Percentiles rank a stretch among this genome's conserved stretches.
These are phyloP conservation scores for Vachellia pachyceras DNA, from an alignment of 306 rosid genomes.

Conservation along the genomic window DNA sequence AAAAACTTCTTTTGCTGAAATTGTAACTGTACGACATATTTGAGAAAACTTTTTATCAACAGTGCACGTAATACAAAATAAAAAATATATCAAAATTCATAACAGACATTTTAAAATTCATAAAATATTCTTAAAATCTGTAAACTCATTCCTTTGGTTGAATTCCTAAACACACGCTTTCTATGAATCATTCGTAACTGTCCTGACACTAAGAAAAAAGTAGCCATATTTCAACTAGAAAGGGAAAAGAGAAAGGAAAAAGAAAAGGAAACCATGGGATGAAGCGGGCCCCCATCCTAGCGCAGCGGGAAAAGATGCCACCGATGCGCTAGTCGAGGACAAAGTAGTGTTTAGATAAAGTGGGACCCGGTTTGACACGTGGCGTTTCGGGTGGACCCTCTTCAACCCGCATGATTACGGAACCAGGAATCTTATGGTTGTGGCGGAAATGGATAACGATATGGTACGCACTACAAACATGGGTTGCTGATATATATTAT, in stretches of 20 bases:
- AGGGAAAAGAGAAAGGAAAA: not conserved
- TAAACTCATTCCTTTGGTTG: no score
- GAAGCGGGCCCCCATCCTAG: not conserved
- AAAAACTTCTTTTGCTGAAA: no score
- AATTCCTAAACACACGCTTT: no score
- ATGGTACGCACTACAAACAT: not conserved
- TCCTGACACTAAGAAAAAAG: no score
- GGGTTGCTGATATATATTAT: not conserved
- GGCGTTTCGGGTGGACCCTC: not conserved
- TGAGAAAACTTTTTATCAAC: no score
- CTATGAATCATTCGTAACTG: not conserved
- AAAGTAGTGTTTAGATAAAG: conserved; percentile 34
- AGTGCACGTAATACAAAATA: no score
- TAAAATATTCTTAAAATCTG: no score
- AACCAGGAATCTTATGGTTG: not conserved
- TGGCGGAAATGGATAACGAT: not conserved
- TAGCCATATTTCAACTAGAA: not conserved
- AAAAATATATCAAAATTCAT: no score
- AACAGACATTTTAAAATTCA: no score
- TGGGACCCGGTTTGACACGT: conserved; percentile 34
- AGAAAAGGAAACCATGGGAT: not conserved
- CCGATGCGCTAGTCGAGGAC: not conserved
- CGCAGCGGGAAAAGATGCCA: not conserved
- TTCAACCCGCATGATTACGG: not conserved
- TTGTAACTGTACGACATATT: no score